Evolutionary conservation across 495 filamentous ascomycete species (phyloP), one percentile per base, ranked within the genome.

Genomic region (Hypoxylon rickii): DNA sequence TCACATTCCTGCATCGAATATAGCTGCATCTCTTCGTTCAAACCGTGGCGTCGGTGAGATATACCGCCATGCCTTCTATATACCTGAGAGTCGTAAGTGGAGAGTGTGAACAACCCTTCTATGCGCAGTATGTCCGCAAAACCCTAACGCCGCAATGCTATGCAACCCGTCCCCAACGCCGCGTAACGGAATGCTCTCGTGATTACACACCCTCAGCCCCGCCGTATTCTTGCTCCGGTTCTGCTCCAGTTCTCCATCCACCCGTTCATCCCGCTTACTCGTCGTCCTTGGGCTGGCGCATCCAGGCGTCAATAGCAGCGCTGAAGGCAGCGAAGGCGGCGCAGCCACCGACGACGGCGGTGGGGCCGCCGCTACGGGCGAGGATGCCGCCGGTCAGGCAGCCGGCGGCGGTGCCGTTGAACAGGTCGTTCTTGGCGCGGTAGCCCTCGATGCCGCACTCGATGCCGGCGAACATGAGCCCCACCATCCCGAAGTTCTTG

Each of bases 241-340:
- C 10, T 10, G 4, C 24, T 29, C 10, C 10, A 29, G 4, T 29
- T 4, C 24, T 29, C 24, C 24, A 4, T 29, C 10, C 50, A 51
- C 40, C 55, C 32, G n/a, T 55, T 49, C 51, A 55, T n/a, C 33
- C 7, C 10, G 3, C 26, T 17, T 44, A 82, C 11, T 81, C 78
- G 7, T 82, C 80, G 3, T 83, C 80, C 64, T 73, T 79, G 3
- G 80, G 80, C 68, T 74, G 84, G 58, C 90, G 72, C 86, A 97
- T 86, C 73, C 90, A 97, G 33, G 81, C 84, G 80, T 98, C 94
- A 72, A 98, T 97, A 8, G 94, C 94, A 41, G 88, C 85, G 75
- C 87, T 92, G 68, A 98, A 98, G 20, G 92, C 95, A 41, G 94
- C 94, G 70, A 98, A 97, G 5, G 94, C 94, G 3, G 83, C 91